Base-by-base conservation (phyloP, 192 early-diverging fungal genomes). In the Backusella tarrabulga region DNA sequence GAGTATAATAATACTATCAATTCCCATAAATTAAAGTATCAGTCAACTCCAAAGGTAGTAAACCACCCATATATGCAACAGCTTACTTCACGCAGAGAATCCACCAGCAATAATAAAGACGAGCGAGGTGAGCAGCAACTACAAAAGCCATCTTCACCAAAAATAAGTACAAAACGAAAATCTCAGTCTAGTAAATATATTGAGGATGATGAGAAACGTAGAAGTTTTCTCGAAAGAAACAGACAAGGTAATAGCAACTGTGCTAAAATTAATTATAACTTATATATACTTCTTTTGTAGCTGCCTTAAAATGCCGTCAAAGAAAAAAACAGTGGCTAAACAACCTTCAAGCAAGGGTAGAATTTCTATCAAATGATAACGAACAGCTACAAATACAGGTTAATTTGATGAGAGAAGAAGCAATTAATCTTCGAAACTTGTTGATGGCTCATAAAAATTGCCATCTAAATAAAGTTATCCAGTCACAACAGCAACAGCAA, bases 261-360 rank as follows among this genome's bases (percentile, higher is more conserved):
- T 26, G 3, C 67, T 52, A 75, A 34, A 17, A 4, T 50, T 50
- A 8, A 14, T 36, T 52, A 40, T 72, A 29, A 26, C 11, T 42
- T 50, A 32, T 71, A 63, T 40, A 38, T 12, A 29, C 50, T 72
- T 12, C 1, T 15, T 44, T 36, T 4, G n/a, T 77, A 85, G 96
- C 96, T 46, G 96, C 96, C 0, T 84, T 93, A 19, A 97, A 97
- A 86, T 96, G 96, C 76, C 89, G 96, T 12, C 94, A 95, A 74
- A 93, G 95, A 77, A 97, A 97, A 83, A 97, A 97, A 84, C 87
- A 93, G 79, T 96, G 94, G 95, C 86, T 97, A 23, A 87, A 89
- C 70, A 89, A 92, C 72, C 89, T 97, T 46, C 94, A 97, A 79
- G 80, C 84, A 34, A 88, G 84, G 72, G 86, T 87, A 32, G 87